Evolutionary conservation across 1,284 basidiomycete species (phyloP), one percentile per base, ranked within the genome.

Genomic region (Sporisorium scitamineum): DNA sequence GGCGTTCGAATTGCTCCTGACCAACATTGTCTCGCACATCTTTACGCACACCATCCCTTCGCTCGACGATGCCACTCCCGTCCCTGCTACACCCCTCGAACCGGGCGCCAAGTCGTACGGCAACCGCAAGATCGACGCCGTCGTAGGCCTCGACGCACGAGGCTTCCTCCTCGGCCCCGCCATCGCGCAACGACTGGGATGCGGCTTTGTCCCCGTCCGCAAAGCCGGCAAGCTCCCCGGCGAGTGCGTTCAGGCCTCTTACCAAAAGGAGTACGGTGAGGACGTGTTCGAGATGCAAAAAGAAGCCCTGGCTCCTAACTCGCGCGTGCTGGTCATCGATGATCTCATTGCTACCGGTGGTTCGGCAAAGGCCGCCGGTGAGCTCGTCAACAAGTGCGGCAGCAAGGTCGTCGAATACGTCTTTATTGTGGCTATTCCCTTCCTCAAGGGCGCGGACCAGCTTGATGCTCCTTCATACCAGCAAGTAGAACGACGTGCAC

Each of bases 311-410:
- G 89, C 91, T 2, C 54, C 76, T 34, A 94, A 94, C 34, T 92
- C 96, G 85, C 93, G 88, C 62, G 94, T 95, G 31, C 86, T 99
- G 44, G 89, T 99, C 52, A 89, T 99, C 32, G 97, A 99, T 86
- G 97, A 99, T 86, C 89, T 99, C 41, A 95, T 99, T 74, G 97
- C 97, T 0, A 99, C 97, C 47, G 94, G 94, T 70, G 97, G 97
- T 8, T 97, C 95, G 18, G 97, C 97, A 4, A 91, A 91, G 75
- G 95, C 95, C 1, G 95, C 97, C 10, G 95, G 95, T 59, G 90
- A 97, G 79, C 92, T 99, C 27, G 91, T 99, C 67, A 88, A 89
- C 32, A 90, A 93, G 87, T 89, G 91, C 75, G 94, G 94, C 41
- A 94, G 92, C 62, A 91, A 91, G 78, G 92, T 92, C 32, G 86